These are phyloP conservation scores for Suhomyces chickasaworum DNA, from an alignment of 1,139 yeast species.

Conservation along the genomic window DNA sequence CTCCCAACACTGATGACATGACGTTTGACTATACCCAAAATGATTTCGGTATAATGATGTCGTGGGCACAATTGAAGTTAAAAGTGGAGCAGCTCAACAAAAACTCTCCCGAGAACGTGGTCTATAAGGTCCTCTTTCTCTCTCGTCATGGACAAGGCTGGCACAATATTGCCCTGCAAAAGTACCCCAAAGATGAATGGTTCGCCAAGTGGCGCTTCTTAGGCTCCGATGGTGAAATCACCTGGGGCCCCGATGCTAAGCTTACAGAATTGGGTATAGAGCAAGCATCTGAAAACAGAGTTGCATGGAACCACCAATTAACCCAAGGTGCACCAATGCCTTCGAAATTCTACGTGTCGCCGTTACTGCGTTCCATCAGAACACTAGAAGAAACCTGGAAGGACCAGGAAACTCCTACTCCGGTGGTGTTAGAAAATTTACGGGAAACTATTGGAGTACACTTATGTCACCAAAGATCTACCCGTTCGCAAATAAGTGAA, in stretches of 20 bases:
- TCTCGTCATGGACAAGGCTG: slow-evolving; percentile 83
- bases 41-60: slow-evolving; percentile 49
- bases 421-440: slow-evolving; percentile 53
- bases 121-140: slow-evolving; percentile 58
- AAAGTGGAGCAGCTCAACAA: slow-evolving; percentile 41
- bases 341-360: slow-evolving; percentile 57
- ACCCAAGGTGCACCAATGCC: slow-evolving; percentile 57
- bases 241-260: slow-evolving; percentile 71
- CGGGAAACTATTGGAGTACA: slow-evolving; percentile 72
- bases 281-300: slow-evolving; percentile 47
- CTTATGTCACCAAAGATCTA: slow-evolving; percentile 63
- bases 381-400: slow-evolving; percentile 65
- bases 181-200: slow-evolving; percentile 63
- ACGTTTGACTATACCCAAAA: slow-evolving; percentile 47
- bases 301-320: slow-evolving; percentile 48
- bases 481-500: slow-evolving; percentile 29
- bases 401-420: slow-evolving; percentile 38
- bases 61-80: slow-evolving; percentile 48
- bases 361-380: slow-evolving; percentile 61
- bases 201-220: slow-evolving; percentile 57
- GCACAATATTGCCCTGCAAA: slow-evolving; percentile 63
- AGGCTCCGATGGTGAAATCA: slow-evolving; percentile 56
- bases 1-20: slow-evolving; percentile 46
- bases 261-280: slow-evolving; percentile 58
- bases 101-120: slow-evolving; percentile 32